A percentile compares a stretch with the other conserved stretches of the same genome.
phyloP scores from a whole-genome alignment of 1,139 yeast genomes.

The Hyphopichia khmerensis region DNA sequence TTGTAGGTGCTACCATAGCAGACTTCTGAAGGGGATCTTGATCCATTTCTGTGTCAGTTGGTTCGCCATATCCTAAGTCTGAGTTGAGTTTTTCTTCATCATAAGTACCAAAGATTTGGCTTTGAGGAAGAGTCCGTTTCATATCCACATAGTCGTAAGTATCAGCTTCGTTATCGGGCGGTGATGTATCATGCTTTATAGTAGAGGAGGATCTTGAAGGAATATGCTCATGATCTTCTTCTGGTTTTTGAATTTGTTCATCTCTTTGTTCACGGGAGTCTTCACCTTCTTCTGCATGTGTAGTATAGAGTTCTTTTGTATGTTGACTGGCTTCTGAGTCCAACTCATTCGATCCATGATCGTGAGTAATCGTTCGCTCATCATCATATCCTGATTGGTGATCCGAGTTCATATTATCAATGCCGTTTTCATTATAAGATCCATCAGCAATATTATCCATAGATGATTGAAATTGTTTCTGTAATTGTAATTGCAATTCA shows the following conservation, averaged over 20 bases:
- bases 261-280: no score
- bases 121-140: neutral
- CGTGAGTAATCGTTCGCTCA: neutral
- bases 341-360: neutral
- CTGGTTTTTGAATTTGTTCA: no score
- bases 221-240: neutral
- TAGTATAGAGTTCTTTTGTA: no score
- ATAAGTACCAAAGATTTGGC: neutral
- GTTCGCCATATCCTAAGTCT: neutral
- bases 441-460: neutral
- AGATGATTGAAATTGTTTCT: constrained; percentile 1
- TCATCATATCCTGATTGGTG: neutral
- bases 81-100: neutral
- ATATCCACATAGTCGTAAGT: constrained; percentile 1
- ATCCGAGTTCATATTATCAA: neutral
- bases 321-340: no score
- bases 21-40: neutral
- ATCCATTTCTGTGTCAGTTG: neutral
- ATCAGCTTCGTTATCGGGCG: neutral
- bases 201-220: neutral
- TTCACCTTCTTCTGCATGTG: no score
- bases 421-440: neutral
- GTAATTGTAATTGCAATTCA: constrained; percentile 2
- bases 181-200: neutral
- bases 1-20: neutral